Percentiles rank a stretch among this genome's conserved stretches.
Conservation (phyloP, 371 early-diverging fungal species). For the Lichtheimia ornata region DNA sequence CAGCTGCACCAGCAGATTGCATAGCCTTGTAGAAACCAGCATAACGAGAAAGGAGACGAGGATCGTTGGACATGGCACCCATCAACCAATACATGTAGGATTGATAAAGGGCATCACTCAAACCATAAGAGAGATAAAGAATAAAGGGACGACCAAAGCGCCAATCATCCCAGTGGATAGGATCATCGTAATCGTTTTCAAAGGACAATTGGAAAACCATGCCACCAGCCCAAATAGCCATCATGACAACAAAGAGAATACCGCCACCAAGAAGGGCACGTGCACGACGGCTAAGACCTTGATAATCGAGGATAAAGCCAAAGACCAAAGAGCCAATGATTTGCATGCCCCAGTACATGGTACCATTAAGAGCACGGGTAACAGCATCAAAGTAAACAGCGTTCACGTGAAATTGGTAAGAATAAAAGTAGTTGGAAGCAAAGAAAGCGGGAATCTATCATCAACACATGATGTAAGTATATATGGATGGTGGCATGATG, state of each 20-base stretch:
- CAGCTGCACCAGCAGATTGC: constrained; percentile 56
- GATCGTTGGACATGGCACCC: constrained; percentile 76
- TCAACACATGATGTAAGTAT: neutral
- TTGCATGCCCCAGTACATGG: constrained; percentile 73
- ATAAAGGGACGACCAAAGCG: constrained; percentile 60
- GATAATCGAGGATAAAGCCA: constrained; percentile 59
- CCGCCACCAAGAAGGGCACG: constrained; percentile 57
- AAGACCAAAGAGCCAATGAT: constrained; percentile 60
- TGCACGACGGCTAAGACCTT: constrained; percentile 40
- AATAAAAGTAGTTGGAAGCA: constrained; percentile 77
- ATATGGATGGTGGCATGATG: neutral
- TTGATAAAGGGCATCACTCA: constrained; percentile 72
- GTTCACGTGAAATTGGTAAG: constrained; percentile 61
- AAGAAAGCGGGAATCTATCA: constrained; percentile 63
- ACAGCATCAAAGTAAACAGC: constrained; percentile 58
- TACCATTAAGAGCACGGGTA: constrained; percentile 67
- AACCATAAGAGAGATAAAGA: constrained; percentile 67
- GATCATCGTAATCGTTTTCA: constrained; percentile 25
- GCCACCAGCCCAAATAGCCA: constrained; percentile 65
- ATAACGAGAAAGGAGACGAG: constrained; percentile 66
- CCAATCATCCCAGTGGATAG: constrained; percentile 26
- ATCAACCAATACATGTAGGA: constrained; percentile 77
- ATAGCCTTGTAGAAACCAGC: constrained; percentile 76
- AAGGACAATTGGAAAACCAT: constrained; percentile 59
- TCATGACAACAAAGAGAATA: constrained; percentile 49